phyloP scores from a whole-genome alignment of 2,329 filamentous ascomycete genomes.

The Endoconidiophora laricicola region DNA sequence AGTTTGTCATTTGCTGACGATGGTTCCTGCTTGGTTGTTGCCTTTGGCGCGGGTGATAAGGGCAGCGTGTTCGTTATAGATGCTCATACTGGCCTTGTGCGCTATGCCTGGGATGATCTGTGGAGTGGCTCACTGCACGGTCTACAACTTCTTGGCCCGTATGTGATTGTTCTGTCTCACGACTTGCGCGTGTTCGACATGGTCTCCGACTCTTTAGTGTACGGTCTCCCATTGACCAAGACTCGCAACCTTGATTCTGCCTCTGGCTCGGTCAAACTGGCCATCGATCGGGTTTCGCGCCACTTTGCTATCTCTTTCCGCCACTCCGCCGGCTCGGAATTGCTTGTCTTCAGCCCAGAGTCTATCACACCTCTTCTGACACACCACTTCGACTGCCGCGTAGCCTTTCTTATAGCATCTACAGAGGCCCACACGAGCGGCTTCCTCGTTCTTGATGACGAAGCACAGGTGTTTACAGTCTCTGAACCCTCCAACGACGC shows the following conservation, averaged over 20 bases:
- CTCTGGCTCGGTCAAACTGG: slow-evolving; percentile 43
- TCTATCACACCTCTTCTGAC: slow-evolving; percentile 41
- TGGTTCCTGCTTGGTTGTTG: slow-evolving; percentile 64
- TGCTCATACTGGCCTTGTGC: slow-evolving; percentile 47
- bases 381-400: slow-evolving; percentile 36
- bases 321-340: slow-evolving; percentile 29
- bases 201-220: slow-evolving; percentile 58
- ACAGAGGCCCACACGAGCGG: slow-evolving; percentile 42
- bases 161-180: slow-evolving; percentile 59
- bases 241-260: slow-evolving; percentile 29
- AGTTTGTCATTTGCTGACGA: slow-evolving; percentile 67
- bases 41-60: slow-evolving; percentile 35
- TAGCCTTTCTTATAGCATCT: slow-evolving; percentile 39
- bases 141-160: slow-evolving; percentile 55
- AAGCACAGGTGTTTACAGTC: slow-evolving; percentile 52
- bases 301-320: slow-evolving; percentile 48
- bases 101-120: slow-evolving; percentile 49
- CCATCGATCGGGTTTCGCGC: slow-evolving; percentile 49
- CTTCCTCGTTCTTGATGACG: slow-evolving; percentile 60
- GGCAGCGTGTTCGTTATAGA: slow-evolving; percentile 64
- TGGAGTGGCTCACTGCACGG: slow-evolving; percentile 48
- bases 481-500: slow-evolving; percentile 41
- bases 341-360: slow-evolving; percentile 52
- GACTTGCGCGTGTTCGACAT: slow-evolving; percentile 69
- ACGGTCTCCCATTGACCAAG: slow-evolving; percentile 32